A percentile compares a stretch with the other conserved stretches of the same genome.
phyloP scores from a whole-genome alignment of 164 flowering plant species.

The Annona squamosa region DNA sequence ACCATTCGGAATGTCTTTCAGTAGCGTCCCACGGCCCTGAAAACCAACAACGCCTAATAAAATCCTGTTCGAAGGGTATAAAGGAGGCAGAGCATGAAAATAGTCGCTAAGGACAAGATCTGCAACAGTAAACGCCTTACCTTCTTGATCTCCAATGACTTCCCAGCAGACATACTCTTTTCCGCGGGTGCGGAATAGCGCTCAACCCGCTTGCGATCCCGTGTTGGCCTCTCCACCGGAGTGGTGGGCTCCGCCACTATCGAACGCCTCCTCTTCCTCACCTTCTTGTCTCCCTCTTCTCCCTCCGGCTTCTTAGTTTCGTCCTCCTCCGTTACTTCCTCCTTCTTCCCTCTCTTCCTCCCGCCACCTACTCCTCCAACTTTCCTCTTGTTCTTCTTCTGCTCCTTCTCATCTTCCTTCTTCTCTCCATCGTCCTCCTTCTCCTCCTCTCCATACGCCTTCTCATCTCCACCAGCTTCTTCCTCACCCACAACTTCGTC shows the following conservation, averaged over 20 bases:
- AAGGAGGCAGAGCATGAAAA: not conserved
- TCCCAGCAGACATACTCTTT: constrained; percentile 25
- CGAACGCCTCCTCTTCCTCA: constrained; percentile 1
- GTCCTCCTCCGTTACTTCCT: not conserved
- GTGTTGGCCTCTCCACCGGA: constrained; percentile 16
- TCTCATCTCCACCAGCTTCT: constrained; percentile 1
- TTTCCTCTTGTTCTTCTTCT: constrained; percentile 3
- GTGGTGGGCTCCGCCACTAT: constrained; percentile 7
- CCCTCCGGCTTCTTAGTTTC: constrained; percentile 1
- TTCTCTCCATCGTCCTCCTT: constrained; percentile 11
- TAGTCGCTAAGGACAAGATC: not conserved
- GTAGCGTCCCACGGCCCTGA: constrained; percentile 67
- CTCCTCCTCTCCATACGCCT: constrained; percentile 6
- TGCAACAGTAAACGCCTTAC: constrained; percentile 20
- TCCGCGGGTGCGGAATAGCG: constrained; percentile 40
- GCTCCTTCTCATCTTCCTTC: constrained; percentile 16
- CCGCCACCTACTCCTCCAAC: not conserved
- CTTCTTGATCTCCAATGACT: constrained; percentile 55
- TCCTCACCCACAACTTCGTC: constrained; percentile 11
- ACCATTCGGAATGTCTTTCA: constrained; percentile 87
- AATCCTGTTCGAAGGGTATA: not conserved
- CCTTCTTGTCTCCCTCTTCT: constrained; percentile 5
- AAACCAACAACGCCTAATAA: constrained; percentile 1
- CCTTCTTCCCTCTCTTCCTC: constrained; percentile 6
- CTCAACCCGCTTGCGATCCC: constrained; percentile 68